Percentiles rank a stretch among this genome's conserved stretches.
These are phyloP conservation scores for Thermothelomyces thermophilus DNA, from an alignment of 2,329 filamentous ascomycete species.

Conservation along the genomic window DNA sequence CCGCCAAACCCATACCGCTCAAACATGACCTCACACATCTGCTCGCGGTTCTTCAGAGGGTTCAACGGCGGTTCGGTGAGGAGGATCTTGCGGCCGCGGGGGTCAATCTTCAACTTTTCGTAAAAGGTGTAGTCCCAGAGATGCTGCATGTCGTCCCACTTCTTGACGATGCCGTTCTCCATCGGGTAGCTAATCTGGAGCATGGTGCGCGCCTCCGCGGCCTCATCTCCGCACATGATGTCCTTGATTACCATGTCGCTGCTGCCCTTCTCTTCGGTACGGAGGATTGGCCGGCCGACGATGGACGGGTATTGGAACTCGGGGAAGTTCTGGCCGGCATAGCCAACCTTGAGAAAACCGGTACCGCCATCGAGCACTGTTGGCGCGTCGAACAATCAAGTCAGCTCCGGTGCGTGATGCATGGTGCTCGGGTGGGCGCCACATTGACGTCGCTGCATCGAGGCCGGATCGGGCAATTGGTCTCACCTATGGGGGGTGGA, in stretches of 20 bases:
- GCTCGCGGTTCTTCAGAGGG: conserved; percentile 89
- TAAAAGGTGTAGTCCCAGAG: conserved; percentile 98
- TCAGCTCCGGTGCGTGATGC: background rate
- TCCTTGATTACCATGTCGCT: conserved; percentile 73
- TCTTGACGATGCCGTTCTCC: conserved; percentile 99
- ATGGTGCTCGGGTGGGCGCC: background rate
- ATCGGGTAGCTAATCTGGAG: conserved; percentile 98
- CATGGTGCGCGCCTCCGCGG: conserved; percentile 90
- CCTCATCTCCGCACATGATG: conserved; percentile 99
- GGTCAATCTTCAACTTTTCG: conserved; percentile 93
- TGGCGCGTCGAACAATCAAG: background rate
- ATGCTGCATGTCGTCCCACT: conserved; percentile 99
- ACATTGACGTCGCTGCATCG: background rate
- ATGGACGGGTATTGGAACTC: conserved; percentile 98
- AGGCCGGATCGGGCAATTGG: background rate
- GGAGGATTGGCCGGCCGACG: conserved; percentile 93
- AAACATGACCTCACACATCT: conserved; percentile 99
- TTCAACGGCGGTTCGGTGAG: conserved; percentile 93
- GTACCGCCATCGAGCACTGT: conserved; percentile 98
- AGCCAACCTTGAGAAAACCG: conserved; percentile 98
- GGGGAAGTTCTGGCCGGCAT: conserved; percentile 98
- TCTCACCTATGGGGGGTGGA: conserved; percentile 41
- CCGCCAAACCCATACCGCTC: conserved; percentile 94
- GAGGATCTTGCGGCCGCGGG: conserved; percentile 89
- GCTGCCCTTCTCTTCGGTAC: conserved; percentile 76